Evolutionary conservation across 768 basidiomycete species (phyloP), one percentile per base, ranked within the genome.

Genomic region (Termitomyces sp.): DNA sequence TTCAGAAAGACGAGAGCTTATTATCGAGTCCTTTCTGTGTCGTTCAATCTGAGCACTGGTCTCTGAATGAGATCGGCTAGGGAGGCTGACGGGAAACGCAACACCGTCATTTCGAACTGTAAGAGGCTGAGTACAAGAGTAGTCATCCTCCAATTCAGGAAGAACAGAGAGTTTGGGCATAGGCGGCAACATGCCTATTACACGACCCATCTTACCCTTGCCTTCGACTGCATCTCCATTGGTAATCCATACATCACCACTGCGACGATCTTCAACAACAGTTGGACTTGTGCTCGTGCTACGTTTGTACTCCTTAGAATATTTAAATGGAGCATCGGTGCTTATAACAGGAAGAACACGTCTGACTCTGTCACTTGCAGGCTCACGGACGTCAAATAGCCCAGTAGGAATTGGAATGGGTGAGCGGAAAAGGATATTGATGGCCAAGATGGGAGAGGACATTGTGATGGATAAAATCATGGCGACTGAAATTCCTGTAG

Each of bases 201-300:
- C 84, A 20, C 87, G 82, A 44, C 80, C 75, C 32, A 87, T 61
- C 63, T 83, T 86, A 55, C 73, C 72, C 68, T 84, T 87, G 1
- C 85, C 85, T 50, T 86, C 84, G 22, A 86, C 73, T 7, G 87
- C 88, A 59, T 89, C 82, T n/a, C 87, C 86, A 54, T 85, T 86
- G 13, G 80, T 68, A 61, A 90, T 70, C 88, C 88, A 89, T 30
- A 90, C 82, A 63, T 90, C 88, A 26, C 86, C 85, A 62, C 86
- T 87, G 48, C 85, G 83, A 33, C 85, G 80, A 30, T 81, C 83
- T 68, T 89, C 86, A 22, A 89, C 82, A 41, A 88, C 81, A 20
- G 85, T 88, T 50, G 82, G 78, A 60, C 82, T 86, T 47, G 78
- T 76, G 59, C 81, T 83, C 48, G 78, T 81, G 68, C 84, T 86